Evolutionary conservation across 306 rosid species (phyloP).

Genomic region (Mucuna pruriens): DNA sequence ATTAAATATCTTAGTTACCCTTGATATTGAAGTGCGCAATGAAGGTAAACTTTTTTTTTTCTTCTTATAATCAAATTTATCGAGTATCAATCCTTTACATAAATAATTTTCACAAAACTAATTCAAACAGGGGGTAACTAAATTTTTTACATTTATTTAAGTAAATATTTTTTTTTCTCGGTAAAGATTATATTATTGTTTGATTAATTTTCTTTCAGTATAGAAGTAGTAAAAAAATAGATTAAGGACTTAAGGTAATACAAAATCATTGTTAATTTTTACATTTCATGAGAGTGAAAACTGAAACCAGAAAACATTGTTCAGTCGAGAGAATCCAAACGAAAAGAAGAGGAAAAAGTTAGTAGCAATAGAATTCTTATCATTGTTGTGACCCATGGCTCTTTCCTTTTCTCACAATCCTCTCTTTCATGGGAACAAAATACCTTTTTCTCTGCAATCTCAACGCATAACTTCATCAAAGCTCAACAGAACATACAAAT

Average conservation of each 20-base stretch:
- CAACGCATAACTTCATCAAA: conserved; percentile 32
- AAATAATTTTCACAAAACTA: background rate
- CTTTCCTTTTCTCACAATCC: conserved; percentile 36
- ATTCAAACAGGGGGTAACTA: background rate
- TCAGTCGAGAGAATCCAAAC: background rate
- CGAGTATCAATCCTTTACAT: background rate
- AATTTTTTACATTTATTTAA: background rate
- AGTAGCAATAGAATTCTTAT: background rate
- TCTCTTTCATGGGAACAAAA: conserved; percentile 32
- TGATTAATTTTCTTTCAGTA: background rate
- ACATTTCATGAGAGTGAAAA: background rate
- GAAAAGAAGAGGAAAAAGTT: background rate
- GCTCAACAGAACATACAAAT: background rate
- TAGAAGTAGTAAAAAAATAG: too few species aligned
- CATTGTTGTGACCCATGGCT: conserved; percentile 30
- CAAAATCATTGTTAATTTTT: background rate
- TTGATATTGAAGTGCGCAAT: too few species aligned
- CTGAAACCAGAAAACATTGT: too few species aligned
- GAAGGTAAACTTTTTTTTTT: background rate
- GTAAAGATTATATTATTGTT: background rate
- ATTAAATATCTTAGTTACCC: too few species aligned
- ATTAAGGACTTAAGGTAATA: too few species aligned
- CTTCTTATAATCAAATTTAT: background rate
- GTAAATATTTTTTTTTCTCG: background rate
- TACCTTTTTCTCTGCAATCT: conserved; percentile 32